A percentile compares a stretch with the other conserved stretches of the same genome.
These are phyloP conservation scores for Eucalyptus microcorys DNA, from an alignment of 345 rosid species.

Conservation along the genomic window DNA sequence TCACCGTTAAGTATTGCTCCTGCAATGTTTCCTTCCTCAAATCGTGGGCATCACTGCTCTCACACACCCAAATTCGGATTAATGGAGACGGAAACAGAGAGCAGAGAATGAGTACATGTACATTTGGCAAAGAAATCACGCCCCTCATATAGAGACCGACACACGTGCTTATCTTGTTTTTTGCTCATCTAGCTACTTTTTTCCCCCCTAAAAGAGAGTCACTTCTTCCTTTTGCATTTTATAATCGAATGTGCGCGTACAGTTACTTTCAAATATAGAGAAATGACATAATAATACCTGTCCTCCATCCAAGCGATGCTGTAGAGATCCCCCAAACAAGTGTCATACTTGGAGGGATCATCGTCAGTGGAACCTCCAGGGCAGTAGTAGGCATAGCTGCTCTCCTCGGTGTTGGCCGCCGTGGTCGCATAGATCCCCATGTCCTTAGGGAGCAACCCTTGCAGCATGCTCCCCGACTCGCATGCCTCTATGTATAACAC, in stretches of 20 bases:
- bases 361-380: constrained; percentile 16
- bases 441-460: constrained; percentile 35
- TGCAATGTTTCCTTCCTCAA: constrained; percentile 31
- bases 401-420: constrained; percentile 33
- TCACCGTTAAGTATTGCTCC: not conserved
- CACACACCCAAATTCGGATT: not conserved
- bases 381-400: constrained; percentile 37
- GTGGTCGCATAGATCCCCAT: constrained; percentile 36
- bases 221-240: not conserved
- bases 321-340: constrained; percentile 39
- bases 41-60: constrained; percentile 44
- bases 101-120: not conserved
- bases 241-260: not conserved
- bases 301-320: constrained; percentile 51
- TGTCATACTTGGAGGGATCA: constrained; percentile 23
- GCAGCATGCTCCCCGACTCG: constrained; percentile 36
- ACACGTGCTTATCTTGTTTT: not conserved
- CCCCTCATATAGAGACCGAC: not conserved
- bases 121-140: not conserved
- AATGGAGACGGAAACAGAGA: not conserved
- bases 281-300: constrained; percentile 1
- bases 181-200: not conserved
- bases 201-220: not conserved
- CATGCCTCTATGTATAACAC: constrained; percentile 38
- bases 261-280: not conserved